phyloP scores from a whole-genome alignment of 257 asterid genomes.

The Henckelia pumila region DNA sequence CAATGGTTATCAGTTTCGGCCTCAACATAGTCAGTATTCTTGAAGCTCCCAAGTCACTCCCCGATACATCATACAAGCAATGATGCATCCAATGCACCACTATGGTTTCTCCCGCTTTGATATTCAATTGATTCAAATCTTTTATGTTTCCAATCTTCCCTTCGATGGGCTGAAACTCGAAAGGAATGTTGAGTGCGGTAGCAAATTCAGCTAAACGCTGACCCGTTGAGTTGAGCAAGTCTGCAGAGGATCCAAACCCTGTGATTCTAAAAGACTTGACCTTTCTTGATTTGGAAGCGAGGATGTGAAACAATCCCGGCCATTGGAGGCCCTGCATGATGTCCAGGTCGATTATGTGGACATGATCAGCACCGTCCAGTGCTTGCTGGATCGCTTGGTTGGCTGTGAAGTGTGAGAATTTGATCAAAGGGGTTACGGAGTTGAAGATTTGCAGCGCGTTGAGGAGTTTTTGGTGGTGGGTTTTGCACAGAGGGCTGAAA shows the following conservation, averaged over 20 bases:
- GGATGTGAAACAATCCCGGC: conserved; percentile 91
- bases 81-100: conserved; percentile 94
- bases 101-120: conserved; percentile 54
- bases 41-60: conserved; percentile 61
- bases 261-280: conserved; percentile 59
- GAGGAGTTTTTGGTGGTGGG: conserved; percentile 62
- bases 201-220: conserved; percentile 75
- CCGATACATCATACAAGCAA: conserved; percentile 77
- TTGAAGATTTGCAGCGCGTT: conserved; percentile 74
- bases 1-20: conserved; percentile 73
- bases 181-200: conserved; percentile 58
- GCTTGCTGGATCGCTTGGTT: conserved; percentile 88
- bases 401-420: conserved; percentile 93
- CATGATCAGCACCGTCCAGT: conserved; percentile 73
- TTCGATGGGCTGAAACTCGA: conserved; percentile 62
- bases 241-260: conserved; percentile 73
- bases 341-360: conserved; percentile 92
- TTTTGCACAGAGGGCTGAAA: conserved; percentile 30
- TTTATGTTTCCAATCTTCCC: conserved; percentile 64
- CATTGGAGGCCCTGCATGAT: conserved; percentile 98
- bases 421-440: conserved; percentile 69
- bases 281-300: conserved; percentile 60
- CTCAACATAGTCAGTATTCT: conserved; percentile 42
- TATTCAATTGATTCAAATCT: conserved; percentile 43
- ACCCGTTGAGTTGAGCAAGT: conserved; percentile 63